Percentiles rank a stretch among this genome's conserved stretches.
Evolutionary conservation across 768 basidiomycete genomes (phyloP).

Genomic region (Tylopilus subfusipes): DNA sequence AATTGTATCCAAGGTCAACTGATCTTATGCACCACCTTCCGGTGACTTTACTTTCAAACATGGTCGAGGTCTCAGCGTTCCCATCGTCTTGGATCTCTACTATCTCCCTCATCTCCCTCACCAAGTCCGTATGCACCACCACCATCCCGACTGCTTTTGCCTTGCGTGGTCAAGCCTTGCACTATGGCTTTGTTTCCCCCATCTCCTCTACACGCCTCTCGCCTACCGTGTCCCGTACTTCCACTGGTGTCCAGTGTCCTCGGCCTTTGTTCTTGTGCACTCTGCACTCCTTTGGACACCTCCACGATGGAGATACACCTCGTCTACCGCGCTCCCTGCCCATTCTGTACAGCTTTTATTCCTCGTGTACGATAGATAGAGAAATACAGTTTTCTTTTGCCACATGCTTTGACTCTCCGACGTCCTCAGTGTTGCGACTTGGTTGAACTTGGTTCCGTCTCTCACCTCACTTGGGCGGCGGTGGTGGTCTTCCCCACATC

Average conservation of each 20-base stretch:
- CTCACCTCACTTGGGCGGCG: conserved; percentile 21
- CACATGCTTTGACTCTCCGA: conserved; percentile 57
- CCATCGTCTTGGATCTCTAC: not conserved
- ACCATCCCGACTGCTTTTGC: not conserved
- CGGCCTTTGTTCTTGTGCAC: not conserved
- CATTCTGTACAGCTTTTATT: conserved; percentile 21
- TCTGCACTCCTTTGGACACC: not conserved
- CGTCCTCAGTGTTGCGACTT: conserved; percentile 36
- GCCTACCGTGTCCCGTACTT: not conserved
- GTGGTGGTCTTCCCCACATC: conserved; percentile 12
- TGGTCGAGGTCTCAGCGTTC: not conserved
- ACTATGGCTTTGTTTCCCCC: not conserved
- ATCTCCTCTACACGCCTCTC: not conserved
- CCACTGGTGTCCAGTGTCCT: not conserved
- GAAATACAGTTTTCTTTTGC: conserved; percentile 40
- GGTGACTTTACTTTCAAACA: not conserved
- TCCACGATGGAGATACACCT: not conserved
- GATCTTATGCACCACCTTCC: not conserved
- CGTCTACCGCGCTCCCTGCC: not conserved
- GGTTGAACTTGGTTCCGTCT: conserved; percentile 21
- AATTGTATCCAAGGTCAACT: not conserved
- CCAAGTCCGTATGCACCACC: not conserved
- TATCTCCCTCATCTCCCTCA: not conserved
- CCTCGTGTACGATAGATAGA: conserved; percentile 32
- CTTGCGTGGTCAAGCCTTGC: not conserved